A percentile compares a stretch with the other conserved stretches of the same genome.
Evolutionary conservation across 768 basidiomycete species (phyloP).

Genomic region (Erythrobasidium yunnanense): DNA sequence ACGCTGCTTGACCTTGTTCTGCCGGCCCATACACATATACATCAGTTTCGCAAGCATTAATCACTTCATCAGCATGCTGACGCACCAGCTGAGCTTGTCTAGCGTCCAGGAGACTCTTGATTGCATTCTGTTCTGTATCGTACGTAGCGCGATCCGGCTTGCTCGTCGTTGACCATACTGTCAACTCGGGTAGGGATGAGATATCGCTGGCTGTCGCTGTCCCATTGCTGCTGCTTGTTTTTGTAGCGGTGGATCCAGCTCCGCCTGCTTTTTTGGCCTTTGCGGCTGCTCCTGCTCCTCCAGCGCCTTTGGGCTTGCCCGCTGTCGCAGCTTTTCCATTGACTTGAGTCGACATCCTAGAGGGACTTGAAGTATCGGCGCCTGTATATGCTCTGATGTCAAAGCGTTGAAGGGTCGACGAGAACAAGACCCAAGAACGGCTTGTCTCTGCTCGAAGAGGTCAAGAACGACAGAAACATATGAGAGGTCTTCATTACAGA

Average conservation of each 20-base stretch:
- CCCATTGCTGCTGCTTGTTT: neutral
- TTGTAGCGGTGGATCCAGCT: neutral
- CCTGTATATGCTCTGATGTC: no score
- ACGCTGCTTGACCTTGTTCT: conserved; percentile 17
- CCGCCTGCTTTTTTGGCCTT: no score
- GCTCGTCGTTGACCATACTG: neutral
- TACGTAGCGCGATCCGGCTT: conserved; percentile 20
- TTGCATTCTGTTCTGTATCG: conserved; percentile 22
- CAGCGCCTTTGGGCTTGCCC: no score
- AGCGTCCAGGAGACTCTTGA: conserved; percentile 9
- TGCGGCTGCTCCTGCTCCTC: no score
- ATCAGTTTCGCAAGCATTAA: neutral
- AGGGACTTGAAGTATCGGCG: neutral
- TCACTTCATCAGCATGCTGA: no score
- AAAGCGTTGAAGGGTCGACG: no score
- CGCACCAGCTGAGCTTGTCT: conserved; percentile 25
- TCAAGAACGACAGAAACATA: no score
- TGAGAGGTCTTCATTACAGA: no score
- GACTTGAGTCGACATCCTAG: neutral
- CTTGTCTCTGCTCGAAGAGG: no score
- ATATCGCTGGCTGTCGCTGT: conserved; percentile 1
- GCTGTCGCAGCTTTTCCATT: neutral
- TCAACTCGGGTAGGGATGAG: neutral
- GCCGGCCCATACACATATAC: neutral
- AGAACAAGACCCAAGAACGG: no score